phyloP scores from a whole-genome alignment of 73 alveolate genomes.

The Durusdinium trenchii region DNA sequence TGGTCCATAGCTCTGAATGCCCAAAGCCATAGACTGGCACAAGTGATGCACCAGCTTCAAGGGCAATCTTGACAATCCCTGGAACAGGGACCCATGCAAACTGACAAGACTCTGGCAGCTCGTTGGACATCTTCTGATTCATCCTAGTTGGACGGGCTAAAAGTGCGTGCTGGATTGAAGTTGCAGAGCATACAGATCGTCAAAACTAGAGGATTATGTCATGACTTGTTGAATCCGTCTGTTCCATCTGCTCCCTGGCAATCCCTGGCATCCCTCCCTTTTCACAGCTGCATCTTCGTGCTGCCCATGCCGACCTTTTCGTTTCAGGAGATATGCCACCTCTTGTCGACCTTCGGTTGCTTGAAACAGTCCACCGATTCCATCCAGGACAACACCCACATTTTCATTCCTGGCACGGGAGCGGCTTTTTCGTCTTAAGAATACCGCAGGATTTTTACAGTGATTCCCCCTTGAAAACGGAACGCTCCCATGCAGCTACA shows the following conservation, averaged over 20 bases:
- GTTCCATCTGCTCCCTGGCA: too few relatives aligned
- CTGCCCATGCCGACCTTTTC: constrained; percentile 18
- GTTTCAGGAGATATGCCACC: constrained; percentile 66
- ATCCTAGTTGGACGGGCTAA: too few relatives aligned
- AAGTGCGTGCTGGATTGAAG: too few relatives aligned
- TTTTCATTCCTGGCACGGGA: constrained; percentile 34
- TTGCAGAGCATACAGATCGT: too few relatives aligned
- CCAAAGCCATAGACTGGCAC: constrained; percentile 82
- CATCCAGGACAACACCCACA: constrained; percentile 74
- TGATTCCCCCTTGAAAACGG: too few relatives aligned
- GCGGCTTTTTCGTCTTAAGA: not conserved
- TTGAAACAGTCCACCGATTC: constrained; percentile 78
- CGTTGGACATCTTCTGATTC: too few relatives aligned
- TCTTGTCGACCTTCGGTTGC: constrained; percentile 42
- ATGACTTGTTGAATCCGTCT: too few relatives aligned
- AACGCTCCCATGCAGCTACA: too few relatives aligned
- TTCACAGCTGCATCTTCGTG: too few relatives aligned
- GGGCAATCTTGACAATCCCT: constrained; percentile 77
- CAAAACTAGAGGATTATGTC: too few relatives aligned
- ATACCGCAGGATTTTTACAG: not conserved
- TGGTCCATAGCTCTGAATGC: constrained; percentile 49
- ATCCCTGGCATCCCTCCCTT: too few relatives aligned
- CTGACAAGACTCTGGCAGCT: not conserved
- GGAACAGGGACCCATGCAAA: not conserved
- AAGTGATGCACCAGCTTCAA: constrained; percentile 78